Base-by-base conservation (phyloP, 1,284 basidiomycete genomes). In the Fomitopsis betulina region DNA sequence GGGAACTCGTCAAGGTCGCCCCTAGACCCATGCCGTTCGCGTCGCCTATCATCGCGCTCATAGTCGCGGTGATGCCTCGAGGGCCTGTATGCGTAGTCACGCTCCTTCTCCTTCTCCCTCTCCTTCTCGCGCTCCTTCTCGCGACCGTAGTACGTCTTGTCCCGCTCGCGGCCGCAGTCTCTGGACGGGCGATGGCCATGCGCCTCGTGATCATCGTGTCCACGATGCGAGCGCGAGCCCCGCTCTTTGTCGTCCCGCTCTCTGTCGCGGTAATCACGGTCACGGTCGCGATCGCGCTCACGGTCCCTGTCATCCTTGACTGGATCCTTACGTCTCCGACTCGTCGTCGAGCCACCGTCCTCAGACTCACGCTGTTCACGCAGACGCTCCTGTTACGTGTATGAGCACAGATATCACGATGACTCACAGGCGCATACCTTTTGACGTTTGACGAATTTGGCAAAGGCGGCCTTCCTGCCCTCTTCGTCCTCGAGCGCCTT, bases 361-460 rank as follows among this genome's bases (percentile, higher is more conserved):
- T 93, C 91, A 5, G 89, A 92, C 53, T 84, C 87, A 30, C 88
- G 82, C 27, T 50, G 47, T 60, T 94, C 92, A 47, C 88, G 81
- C 55, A 88, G 71, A 55, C 89, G 87, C 69, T 94, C 93, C 85
- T 90, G 65, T 45, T 58, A 53, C 57, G 32, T 8, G 30, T 30
- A 33, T 59, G 55, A 57, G 47, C 37, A 52, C 15, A 39, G 23
- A 51, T 35, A n/a, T 17, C 12, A 12, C 15, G n/a, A 10, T 21
- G n/a, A 23, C 13, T 23, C 39, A 61, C 52, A 57, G 47, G 60
- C 56, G 64, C 64, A 58, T 59, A 81, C 91, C 80, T 93, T 94
- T 70, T 95, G 91, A 58, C 94, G 79, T 70, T 90, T 91, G 55
- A 94, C 80, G 69, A 87, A 95, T 73, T 95, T 96, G 15, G 83